Evolutionary conservation across 176 grass and related monocot genomes (phyloP).

Genomic region (Musa troglodytarum): DNA sequence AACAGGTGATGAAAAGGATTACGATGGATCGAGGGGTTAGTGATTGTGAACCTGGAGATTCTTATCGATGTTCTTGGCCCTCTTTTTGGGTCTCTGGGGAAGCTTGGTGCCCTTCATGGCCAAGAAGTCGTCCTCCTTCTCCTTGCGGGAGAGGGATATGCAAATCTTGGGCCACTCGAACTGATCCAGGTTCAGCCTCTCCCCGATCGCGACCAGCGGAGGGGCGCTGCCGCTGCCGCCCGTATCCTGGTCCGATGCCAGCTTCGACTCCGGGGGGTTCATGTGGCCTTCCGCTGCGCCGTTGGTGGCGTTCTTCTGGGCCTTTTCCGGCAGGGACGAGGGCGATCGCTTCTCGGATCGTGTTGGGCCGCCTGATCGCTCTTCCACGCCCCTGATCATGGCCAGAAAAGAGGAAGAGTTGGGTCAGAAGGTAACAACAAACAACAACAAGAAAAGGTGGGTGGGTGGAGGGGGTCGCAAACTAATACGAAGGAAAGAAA

Average conservation of each 20-base stretch:
- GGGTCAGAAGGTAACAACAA: neutral
- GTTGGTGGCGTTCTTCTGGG: neutral
- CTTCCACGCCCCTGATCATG: constrained; percentile 63
- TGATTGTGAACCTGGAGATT: constrained; percentile 30
- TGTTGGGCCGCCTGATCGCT: constrained; percentile 19
- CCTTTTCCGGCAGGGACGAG: constrained; percentile 9
- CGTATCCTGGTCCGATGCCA: constrained; percentile 29
- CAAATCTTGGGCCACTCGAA: constrained; percentile 57
- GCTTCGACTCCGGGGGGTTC: constrained; percentile 30
- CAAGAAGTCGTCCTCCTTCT: constrained; percentile 80
- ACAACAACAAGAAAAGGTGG: neutral
- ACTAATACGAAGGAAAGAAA: neutral
- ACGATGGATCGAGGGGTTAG: neutral
- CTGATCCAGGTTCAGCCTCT: constrained; percentile 32
- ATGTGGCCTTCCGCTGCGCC: constrained; percentile 15
- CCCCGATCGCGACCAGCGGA: constrained; percentile 25
- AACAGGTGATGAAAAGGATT: neutral
- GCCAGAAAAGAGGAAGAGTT: constrained; percentile 25
- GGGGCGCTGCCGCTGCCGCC: constrained; percentile 18
- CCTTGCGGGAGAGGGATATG: constrained; percentile 57
- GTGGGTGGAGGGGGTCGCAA: neutral
- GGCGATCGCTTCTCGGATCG: constrained; percentile 17
- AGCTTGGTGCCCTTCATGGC: constrained; percentile 76
- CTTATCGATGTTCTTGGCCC: constrained; percentile 56
- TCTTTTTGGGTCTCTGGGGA: constrained; percentile 58